Percentiles rank a stretch among this genome's conserved stretches.
Conservation (phyloP, 2,329 filamentous ascomycete species). For the Dactylellina parvicollis region DNA sequence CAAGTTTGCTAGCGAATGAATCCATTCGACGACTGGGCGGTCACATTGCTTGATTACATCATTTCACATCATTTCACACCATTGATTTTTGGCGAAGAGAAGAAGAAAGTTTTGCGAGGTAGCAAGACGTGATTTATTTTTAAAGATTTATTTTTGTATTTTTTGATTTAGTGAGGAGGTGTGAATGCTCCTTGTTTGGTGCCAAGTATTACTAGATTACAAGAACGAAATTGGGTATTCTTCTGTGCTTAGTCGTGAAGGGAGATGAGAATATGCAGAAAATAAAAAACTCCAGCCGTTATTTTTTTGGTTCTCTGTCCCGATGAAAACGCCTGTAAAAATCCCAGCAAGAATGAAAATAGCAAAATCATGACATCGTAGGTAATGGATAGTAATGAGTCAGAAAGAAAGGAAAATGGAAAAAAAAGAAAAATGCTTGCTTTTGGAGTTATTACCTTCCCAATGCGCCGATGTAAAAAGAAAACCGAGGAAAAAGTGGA, state of each 20-base stretch:
- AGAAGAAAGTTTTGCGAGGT: neutral
- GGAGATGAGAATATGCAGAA: neutral
- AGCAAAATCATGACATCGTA: constrained; percentile 11
- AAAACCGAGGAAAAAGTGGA: constrained; percentile 31
- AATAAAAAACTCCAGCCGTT: constrained; percentile 20
- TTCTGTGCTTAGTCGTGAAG: neutral
- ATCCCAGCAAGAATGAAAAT: constrained; percentile 12
- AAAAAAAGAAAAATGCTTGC: constrained; percentile 14
- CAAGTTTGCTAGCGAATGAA: neutral
- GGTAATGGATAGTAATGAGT: neutral
- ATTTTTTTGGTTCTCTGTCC: neutral
- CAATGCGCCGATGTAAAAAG: constrained; percentile 27
- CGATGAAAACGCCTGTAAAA: constrained; percentile 11
- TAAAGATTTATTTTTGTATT: neutral
- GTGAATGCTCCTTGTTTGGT: neutral
- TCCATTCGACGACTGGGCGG: neutral
- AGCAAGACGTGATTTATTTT: no score
- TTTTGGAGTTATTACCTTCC: constrained; percentile 15
- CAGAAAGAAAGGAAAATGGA: neutral
- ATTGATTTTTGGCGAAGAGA: neutral
- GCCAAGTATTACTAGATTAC: neutral
- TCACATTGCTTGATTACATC: constrained; percentile 13
- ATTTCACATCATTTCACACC: neutral
- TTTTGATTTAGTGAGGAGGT: neutral
- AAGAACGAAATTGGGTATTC: neutral